These are phyloP conservation scores for Lodderomyces pseudojiufengensis DNA, from an alignment of 1,139 yeast species.

Conservation along the genomic window DNA sequence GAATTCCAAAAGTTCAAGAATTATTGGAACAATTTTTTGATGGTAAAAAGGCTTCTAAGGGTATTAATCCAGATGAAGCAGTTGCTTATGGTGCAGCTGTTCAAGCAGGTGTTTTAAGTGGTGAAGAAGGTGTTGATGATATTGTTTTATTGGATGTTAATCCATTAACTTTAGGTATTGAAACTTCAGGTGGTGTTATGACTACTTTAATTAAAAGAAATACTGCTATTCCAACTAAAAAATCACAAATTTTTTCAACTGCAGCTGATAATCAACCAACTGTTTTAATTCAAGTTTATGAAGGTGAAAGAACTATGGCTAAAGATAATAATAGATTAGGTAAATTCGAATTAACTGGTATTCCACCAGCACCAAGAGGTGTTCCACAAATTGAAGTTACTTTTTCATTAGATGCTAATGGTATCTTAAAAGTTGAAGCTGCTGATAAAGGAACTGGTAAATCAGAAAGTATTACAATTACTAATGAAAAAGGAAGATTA, in stretches of 20 bases:
- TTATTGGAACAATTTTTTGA: conserved; percentile 81
- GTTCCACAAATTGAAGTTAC: conserved; percentile 49
- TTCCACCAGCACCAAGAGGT: conserved; percentile 50
- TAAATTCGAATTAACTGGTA: conserved; percentile 46
- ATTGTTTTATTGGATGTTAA: conserved; percentile 48
- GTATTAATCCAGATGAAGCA: conserved; percentile 87
- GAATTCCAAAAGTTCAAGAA: conserved; percentile 96
- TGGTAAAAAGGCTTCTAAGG: conserved; percentile 92
- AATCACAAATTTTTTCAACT: conserved; percentile 46
- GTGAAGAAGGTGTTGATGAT: conserved; percentile 54
- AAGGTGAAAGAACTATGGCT: conserved; percentile 48
- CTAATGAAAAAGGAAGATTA: conserved; percentile 96
- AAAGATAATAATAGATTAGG: conserved; percentile 45
- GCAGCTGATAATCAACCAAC: conserved; percentile 49
- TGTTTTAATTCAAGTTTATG: conserved; percentile 45
- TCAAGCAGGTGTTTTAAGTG: conserved; percentile 93
- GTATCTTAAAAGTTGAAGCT: conserved; percentile 47
- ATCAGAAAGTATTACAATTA: conserved; percentile 88
- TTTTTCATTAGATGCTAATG: conserved; percentile 46
- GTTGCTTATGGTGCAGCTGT: conserved; percentile 56
- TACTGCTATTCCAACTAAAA: conserved; percentile 47
- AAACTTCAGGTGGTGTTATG: conserved; percentile 50
- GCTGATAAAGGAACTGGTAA: conserved; percentile 55
- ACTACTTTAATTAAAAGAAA: conserved; percentile 47
- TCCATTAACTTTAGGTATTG: conserved; percentile 49